Percentiles rank a stretch among this genome's conserved stretches.
These are phyloP conservation scores for Begonia fuchsioides DNA, from an alignment of 306 rosid species.

Conservation along the genomic window DNA sequence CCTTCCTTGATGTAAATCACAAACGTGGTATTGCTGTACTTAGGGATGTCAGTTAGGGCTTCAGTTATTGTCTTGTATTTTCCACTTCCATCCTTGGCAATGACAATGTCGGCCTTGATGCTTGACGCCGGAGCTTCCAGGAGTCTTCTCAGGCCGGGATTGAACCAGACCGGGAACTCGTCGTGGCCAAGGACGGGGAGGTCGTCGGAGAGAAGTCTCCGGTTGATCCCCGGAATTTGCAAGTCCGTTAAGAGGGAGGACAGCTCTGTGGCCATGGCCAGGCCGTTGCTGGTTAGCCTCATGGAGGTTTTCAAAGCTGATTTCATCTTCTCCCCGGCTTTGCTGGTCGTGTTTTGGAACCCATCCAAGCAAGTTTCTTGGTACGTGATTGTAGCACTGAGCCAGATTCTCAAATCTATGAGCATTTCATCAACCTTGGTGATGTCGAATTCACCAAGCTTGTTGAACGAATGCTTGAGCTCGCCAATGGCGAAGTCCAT, in stretches of 20 bases:
- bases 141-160: not conserved
- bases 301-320: conserved; percentile 9
- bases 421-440: conserved; percentile 11
- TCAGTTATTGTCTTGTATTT: conserved; percentile 23
- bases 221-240: not conserved
- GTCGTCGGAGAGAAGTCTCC: not conserved
- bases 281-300: conserved; percentile 40
- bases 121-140: not conserved
- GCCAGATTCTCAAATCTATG: conserved; percentile 40
- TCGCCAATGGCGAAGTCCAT: conserved; percentile 25
- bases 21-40: conserved; percentile 13
- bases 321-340: conserved; percentile 30
- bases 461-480: conserved; percentile 19
- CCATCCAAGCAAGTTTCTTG: conserved; percentile 57
- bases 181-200: not conserved
- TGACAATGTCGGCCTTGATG: conserved; percentile 15
- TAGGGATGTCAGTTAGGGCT: conserved; percentile 33
- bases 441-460: conserved; percentile 13
- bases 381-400: conserved; percentile 52
- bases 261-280: conserved; percentile 40
- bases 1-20: conserved; percentile 52
- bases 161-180: not conserved
- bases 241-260: not conserved
- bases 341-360: conserved; percentile 25
- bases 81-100: conserved; percentile 55